Conservation (phyloP, 108 stramenopile species). For the Nitzschia palea region DNA sequence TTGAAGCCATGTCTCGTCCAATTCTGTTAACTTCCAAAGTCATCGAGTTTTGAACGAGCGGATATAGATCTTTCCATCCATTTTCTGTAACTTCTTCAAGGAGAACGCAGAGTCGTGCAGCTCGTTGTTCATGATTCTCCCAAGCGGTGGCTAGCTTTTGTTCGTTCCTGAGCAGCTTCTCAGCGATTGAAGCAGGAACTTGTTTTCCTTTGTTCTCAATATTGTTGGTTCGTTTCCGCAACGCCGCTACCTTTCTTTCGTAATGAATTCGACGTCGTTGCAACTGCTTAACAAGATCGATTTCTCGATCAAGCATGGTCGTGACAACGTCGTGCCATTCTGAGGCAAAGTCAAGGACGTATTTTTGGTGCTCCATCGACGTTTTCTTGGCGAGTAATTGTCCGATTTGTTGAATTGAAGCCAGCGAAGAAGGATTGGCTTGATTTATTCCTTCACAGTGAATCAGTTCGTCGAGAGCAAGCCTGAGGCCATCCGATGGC, state of each 20-base stretch:
- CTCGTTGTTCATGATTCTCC: conserved; percentile 10
- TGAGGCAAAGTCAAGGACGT: conserved; percentile 20
- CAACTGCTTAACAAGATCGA: conserved; percentile 17
- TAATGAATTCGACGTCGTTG: conserved; percentile 20
- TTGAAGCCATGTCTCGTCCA: too few relatives aligned
- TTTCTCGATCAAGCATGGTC: conserved; percentile 15
- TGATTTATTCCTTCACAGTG: too few relatives aligned
- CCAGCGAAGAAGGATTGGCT: too few relatives aligned
- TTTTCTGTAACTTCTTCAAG: conserved; percentile 23
- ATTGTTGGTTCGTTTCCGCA: conserved; percentile 28
- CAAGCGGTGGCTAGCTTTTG: conserved; percentile 20
- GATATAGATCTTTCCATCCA: conserved; percentile 34
- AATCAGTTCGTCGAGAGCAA: too few relatives aligned
- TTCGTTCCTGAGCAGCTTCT: conserved; percentile 36
- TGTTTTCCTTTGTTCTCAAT: conserved; percentile 27
- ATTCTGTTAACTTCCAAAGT: too few relatives aligned
- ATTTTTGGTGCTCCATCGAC: conserved; percentile 13
- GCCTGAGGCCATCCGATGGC: neutral
- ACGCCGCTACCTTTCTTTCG: conserved; percentile 27
- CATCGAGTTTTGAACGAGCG: too few relatives aligned
- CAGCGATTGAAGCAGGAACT: neutral
- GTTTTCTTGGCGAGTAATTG: neutral
- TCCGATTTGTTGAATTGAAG: conserved; percentile 1
- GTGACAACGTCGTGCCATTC: conserved; percentile 42
- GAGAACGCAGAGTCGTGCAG: conserved; percentile 10